Evolutionary conservation across 176 grass and related monocot species (phyloP), one percentile per base, ranked within the genome.

Genomic region (Thalia dealbata): DNA sequence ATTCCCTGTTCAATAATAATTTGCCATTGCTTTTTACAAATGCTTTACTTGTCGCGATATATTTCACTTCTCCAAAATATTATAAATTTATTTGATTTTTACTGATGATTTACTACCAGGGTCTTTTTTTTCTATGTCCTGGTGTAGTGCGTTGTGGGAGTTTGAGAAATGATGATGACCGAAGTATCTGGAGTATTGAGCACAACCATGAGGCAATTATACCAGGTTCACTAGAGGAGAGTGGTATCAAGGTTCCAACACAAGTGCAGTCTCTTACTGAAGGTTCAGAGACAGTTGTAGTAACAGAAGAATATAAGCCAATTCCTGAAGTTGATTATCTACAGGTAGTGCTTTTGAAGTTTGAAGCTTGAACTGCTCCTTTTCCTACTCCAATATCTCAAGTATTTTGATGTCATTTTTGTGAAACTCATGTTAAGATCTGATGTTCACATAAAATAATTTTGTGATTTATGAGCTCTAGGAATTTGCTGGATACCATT

Each of bases 21-120:
- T n/a, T 23, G 54, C 16, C n/a, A 58, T 16, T n/a, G 21, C 54
- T 22, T 58, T 58, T 58, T 58, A 5, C 21, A 3, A 58, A 58
- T 58, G 16, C 21, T 58, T 58, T 58, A 58, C 21, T 58, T 58
- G 54, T 9, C 21, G 3, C 7, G 54, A 58, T 58, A 58, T n/a
- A n/a, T 32, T 64, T 32, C 4, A 21, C 65, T n/a, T 23, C 32
- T 22, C 12, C 12, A 65, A 15, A 19, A 43, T 23, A 38, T 66
- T 35, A 68, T 43, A 21, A 68, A 68, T 43, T 13, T 24, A 91
- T 88, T 88, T 91, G 90, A 75, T 91, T 88, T 93, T 88, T 81
- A 88, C 90, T 99, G 79, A 91, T 91, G 75, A 91, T 99, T 91
- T 88, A 95, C 90, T 86, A 79, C 79, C 95, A 91, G 90, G 90